Evolutionary conservation across 192 early-diverging fungal species (phyloP).

Genomic region (Mortierella hygrophila): DNA sequence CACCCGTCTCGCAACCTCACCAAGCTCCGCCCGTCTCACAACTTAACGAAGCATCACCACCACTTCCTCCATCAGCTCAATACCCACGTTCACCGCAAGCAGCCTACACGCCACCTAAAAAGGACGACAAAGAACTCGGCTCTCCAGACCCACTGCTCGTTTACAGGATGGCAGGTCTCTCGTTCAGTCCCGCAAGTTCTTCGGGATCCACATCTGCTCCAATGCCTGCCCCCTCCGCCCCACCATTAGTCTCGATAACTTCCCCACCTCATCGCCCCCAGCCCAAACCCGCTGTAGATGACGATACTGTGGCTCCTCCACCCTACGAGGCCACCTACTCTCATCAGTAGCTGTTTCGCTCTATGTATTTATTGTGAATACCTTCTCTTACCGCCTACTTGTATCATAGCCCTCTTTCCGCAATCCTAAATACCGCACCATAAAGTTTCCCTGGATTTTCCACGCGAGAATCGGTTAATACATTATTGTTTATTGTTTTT

Average conservation of each 20-base stretch:
- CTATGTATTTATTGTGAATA: neutral
- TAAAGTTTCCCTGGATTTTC: neutral
- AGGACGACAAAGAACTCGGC: conserved; percentile 6
- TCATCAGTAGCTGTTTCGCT: neutral
- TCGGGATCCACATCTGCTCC: neutral
- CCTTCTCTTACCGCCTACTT: neutral
- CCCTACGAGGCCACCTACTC: conserved; percentile 24
- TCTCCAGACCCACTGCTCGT: conserved; percentile 19
- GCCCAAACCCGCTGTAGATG: neutral
- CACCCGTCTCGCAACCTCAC: neutral
- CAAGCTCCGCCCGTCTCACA: neutral
- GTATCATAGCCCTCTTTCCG: neutral
- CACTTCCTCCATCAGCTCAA: neutral
- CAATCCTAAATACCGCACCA: neutral
- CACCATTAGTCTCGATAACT: neutral
- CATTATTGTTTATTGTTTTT: neutral
- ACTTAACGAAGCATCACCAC: neutral
- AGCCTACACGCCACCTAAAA: neutral
- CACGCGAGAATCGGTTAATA: neutral
- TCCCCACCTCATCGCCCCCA: neutral
- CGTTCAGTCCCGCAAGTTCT: neutral
- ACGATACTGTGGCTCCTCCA: conserved; percentile 21
- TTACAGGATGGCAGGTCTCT: conserved; percentile 22
- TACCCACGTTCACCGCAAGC: neutral
- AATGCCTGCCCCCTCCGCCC: conserved; percentile 1